Conservation (phyloP, 768 basidiomycete species). For the Tricholoma sp. region DNA sequence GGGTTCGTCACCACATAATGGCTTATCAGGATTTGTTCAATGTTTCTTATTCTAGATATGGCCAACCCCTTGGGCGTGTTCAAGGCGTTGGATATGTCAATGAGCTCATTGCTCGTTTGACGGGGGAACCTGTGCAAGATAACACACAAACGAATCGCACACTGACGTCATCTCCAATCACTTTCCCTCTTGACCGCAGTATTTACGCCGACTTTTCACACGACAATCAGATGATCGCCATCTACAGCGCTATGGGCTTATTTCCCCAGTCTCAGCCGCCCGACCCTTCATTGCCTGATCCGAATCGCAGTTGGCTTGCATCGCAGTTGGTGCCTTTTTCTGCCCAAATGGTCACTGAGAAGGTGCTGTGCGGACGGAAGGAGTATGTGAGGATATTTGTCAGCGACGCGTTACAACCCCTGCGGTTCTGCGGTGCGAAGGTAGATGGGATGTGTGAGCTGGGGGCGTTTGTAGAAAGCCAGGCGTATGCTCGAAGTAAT, state of each 20-base stretch:
- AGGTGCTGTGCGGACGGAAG: slow-evolving; percentile 43
- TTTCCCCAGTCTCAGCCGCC: slow-evolving; percentile 33
- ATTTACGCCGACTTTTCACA: slow-evolving; percentile 82
- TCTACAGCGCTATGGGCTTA: slow-evolving; percentile 60
- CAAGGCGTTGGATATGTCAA: slow-evolving; percentile 88
- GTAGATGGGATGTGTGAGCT: slow-evolving; percentile 59
- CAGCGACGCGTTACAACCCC: slow-evolving; percentile 64
- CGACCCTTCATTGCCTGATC: slow-evolving; percentile 28
- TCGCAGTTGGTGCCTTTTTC: slow-evolving; percentile 71
- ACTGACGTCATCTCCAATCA: slow-evolving; percentile 52
- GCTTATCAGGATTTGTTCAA: background rate
- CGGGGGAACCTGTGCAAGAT: slow-evolving; percentile 55
- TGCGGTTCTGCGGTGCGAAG: slow-evolving; percentile 53
- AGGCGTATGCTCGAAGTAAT: slow-evolving; percentile 59
- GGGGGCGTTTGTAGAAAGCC: slow-evolving; percentile 63
- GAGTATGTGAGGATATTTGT: slow-evolving; percentile 72
- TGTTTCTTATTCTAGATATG: slow-evolving; percentile 43
- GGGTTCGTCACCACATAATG: slow-evolving; percentile 40
- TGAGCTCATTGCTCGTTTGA: slow-evolving; percentile 82
- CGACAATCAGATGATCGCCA: slow-evolving; percentile 80
- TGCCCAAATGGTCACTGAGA: slow-evolving; percentile 70
- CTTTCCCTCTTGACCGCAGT: slow-evolving; percentile 66
- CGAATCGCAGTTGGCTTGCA: slow-evolving; percentile 44
- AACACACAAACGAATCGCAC: slow-evolving; percentile 74
- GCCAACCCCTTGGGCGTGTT: slow-evolving; percentile 62